A percentile compares a stretch with the other conserved stretches of the same genome.
These are phyloP conservation scores for Aureobasidium sp. DNA, from an alignment of 2,329 filamentous ascomycete species.

Conservation along the genomic window DNA sequence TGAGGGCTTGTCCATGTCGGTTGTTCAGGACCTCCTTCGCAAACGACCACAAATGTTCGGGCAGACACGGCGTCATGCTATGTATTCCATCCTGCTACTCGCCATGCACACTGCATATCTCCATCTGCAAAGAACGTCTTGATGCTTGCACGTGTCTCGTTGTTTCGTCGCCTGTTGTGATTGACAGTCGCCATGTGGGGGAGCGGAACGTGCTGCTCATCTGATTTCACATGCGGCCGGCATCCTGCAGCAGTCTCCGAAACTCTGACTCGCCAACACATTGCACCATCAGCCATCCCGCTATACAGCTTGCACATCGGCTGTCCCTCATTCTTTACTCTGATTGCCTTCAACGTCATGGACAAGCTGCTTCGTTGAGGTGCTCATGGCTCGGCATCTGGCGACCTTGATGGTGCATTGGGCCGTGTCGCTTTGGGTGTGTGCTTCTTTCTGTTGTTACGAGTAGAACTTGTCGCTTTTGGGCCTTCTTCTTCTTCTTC, in stretches of 20 bases:
- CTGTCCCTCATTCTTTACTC: too few relatives aligned
- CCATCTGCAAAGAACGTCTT: background rate
- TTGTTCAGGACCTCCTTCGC: too few relatives aligned
- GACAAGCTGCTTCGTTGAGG: too few relatives aligned
- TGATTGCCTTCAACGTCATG: too few relatives aligned
- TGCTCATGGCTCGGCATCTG: too few relatives aligned
- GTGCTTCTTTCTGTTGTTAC: background rate
- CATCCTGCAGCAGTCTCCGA: background rate
- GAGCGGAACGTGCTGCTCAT: background rate
- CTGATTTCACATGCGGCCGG: constrained; percentile 12
- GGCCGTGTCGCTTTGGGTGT: background rate
- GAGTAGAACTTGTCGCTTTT: background rate
- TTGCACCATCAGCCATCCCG: too few relatives aligned
- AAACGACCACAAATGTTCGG: background rate
- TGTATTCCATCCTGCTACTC: background rate
- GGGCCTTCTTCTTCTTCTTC: constrained; percentile 7
- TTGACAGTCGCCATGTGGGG: constrained; percentile 4
- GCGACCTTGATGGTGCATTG: background rate
- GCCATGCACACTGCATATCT: too few relatives aligned
- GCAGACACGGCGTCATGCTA: background rate
- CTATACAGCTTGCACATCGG: too few relatives aligned
- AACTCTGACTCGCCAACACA: background rate
- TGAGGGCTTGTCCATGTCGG: constrained; percentile 5
- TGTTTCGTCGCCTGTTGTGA: background rate
- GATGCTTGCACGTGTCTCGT: background rate